Percentiles rank a stretch among this genome's conserved stretches.
Evolutionary conservation across 176 grass and related monocot species (phyloP).

Genomic region (Avena atlantica): DNA sequence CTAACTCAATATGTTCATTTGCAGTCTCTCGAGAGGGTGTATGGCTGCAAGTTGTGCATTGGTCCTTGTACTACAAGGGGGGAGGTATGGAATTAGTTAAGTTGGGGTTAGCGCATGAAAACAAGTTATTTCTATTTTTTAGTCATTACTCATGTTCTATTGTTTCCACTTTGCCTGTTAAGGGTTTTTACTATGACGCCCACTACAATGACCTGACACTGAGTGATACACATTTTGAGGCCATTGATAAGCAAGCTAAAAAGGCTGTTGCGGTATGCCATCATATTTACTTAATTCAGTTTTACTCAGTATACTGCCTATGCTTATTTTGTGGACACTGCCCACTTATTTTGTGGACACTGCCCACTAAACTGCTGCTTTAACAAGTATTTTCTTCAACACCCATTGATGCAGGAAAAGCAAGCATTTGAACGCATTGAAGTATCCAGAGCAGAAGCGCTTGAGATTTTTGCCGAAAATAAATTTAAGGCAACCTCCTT

Average conservation of each 20-base stretch:
- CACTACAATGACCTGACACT: constrained; percentile 84
- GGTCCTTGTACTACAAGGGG: constrained; percentile 98
- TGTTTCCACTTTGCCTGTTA: constrained; percentile 38
- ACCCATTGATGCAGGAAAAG: constrained; percentile 75
- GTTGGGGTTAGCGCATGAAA: not conserved
- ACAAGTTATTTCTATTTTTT: not conserved
- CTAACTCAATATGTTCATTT: constrained; percentile 38
- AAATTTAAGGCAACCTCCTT: constrained; percentile 80
- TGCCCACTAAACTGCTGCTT: constrained; percentile 14
- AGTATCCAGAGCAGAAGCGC: constrained; percentile 85
- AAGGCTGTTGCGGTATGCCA: constrained; percentile 85
- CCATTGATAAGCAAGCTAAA: constrained; percentile 80
- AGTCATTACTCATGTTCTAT: constrained; percentile 13
- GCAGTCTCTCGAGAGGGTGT: constrained; percentile 86
- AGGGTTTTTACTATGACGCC: constrained; percentile 99
- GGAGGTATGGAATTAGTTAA: constrained; percentile 63
- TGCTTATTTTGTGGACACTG: constrained; percentile 27
- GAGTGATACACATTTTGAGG: constrained; percentile 83
- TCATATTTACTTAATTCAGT: constrained; percentile 25
- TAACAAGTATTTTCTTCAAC: constrained; percentile 9
- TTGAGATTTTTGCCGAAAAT: constrained; percentile 96
- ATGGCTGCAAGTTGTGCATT: constrained; percentile 98
- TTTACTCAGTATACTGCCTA: constrained; percentile 11
- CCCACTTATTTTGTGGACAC: constrained; percentile 11
- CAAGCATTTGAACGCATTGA: constrained; percentile 98